Conservation (phyloP, 371 early-diverging fungal genomes). For the Saksenaea oblongispora region DNA sequence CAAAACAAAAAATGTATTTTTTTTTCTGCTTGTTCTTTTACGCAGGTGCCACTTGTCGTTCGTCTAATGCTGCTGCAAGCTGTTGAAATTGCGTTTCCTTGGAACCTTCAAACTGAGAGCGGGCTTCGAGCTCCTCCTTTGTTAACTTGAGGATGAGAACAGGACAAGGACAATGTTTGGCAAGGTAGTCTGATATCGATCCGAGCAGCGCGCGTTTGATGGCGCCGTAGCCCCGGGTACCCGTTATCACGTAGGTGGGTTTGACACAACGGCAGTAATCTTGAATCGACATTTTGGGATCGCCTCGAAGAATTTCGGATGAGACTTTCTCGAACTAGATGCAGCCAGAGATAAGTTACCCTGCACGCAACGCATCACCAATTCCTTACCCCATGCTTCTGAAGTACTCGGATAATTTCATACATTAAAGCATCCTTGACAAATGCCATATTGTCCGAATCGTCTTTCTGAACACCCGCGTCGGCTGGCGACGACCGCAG, state of each 20-base stretch:
- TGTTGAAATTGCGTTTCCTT: slow-evolving; percentile 19
- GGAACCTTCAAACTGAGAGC: slow-evolving; percentile 15
- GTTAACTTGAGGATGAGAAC: slow-evolving; percentile 34
- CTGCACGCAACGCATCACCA: not conserved
- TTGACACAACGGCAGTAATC: slow-evolving; percentile 33
- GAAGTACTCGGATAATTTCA: slow-evolving; percentile 20
- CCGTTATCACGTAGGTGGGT: slow-evolving; percentile 32
- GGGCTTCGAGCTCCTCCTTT: slow-evolving; percentile 30
- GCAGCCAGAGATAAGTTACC: not conserved
- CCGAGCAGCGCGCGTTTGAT: slow-evolving; percentile 38
- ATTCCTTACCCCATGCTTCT: slow-evolving; percentile 26
- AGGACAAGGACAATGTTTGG: slow-evolving; percentile 37
- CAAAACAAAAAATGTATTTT: no score
- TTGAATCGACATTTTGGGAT: slow-evolving; percentile 32
- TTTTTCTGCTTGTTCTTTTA: no score
- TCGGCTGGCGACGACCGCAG: not conserved
- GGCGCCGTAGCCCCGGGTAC: slow-evolving; percentile 29
- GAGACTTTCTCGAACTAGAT: slow-evolving; percentile 31
- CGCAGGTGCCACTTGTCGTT: not conserved
- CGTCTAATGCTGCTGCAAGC: slow-evolving; percentile 8
- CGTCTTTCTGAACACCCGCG: not conserved
- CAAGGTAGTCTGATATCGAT: slow-evolving; percentile 35
- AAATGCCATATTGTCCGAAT: not conserved
- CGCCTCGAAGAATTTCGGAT: slow-evolving; percentile 35
- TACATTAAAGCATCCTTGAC: slow-evolving; percentile 18